Percentiles rank a stretch among this genome's conserved stretches.
These are phyloP conservation scores for Euphrasia arctica DNA, from an alignment of 305 asterid genomes.

Conservation along the genomic window DNA sequence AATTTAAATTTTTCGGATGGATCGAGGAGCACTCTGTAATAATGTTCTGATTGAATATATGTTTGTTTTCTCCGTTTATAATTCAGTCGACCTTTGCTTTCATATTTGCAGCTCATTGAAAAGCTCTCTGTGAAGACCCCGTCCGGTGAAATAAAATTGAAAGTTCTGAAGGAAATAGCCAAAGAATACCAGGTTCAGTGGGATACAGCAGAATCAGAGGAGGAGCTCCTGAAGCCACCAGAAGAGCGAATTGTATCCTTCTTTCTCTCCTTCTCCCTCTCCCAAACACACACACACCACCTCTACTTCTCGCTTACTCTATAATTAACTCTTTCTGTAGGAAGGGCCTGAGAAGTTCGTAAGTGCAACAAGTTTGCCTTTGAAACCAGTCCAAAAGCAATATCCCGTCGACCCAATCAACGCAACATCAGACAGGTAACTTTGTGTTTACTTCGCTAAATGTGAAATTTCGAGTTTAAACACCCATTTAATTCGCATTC, in stretches of 20 bases:
- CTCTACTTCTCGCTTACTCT: slow-evolving; percentile 15
- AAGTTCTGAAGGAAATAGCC: slow-evolving; percentile 85
- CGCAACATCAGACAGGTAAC: slow-evolving; percentile 46
- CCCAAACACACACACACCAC: not conserved
- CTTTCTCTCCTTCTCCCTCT: slow-evolving; percentile 25
- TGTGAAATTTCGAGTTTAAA: not conserved
- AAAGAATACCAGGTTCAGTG: slow-evolving; percentile 89
- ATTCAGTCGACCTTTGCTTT: slow-evolving; percentile 11
- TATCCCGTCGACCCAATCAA: slow-evolving; percentile 34
- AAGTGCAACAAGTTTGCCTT: slow-evolving; percentile 70
- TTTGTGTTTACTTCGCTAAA: not conserved
- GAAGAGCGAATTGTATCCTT: slow-evolving; percentile 70
- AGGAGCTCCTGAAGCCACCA: slow-evolving; percentile 78
- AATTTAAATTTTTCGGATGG: not conserved
- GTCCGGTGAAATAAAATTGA: slow-evolving; percentile 74
- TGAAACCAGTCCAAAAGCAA: slow-evolving; percentile 49
- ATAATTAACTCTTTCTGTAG: slow-evolving; percentile 35
- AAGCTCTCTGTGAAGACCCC: slow-evolving; percentile 92
- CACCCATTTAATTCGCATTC: not conserved
- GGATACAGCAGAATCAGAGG: slow-evolving; percentile 78
- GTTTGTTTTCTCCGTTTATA: not conserved
- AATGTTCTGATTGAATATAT: not conserved
- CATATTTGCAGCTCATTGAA: slow-evolving; percentile 69
- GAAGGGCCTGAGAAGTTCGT: slow-evolving; percentile 69
- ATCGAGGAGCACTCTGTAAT: not conserved